A percentile compares a stretch with the other conserved stretches of the same genome.
Evolutionary conservation across 169 alveolate genomes (phyloP).

Genomic region (Hammondia hammondi): DNA sequence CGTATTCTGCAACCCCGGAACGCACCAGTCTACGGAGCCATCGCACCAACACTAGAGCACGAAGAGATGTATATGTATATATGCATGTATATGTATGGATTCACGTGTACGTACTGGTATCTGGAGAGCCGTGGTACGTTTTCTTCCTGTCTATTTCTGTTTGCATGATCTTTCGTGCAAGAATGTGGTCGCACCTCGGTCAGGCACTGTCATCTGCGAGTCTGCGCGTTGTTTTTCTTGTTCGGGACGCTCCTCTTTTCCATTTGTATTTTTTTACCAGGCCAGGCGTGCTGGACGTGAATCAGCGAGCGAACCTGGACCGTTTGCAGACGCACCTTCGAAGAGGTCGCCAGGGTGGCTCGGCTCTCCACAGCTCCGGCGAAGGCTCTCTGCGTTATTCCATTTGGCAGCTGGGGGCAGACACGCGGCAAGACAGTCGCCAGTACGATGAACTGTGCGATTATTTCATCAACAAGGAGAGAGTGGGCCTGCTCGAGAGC

Average conservation of each 20-base stretch:
- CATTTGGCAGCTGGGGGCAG: conserved; percentile 82
- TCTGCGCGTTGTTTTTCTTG: too few relatives aligned
- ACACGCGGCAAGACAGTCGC: conserved; percentile 74
- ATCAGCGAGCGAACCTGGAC: conserved; percentile 58
- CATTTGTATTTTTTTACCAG: neutral
- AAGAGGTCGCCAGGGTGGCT: conserved; percentile 6
- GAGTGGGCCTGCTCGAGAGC: conserved; percentile 79
- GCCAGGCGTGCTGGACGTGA: conserved; percentile 52
- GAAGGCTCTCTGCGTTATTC: conserved; percentile 68
- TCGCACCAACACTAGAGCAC: too few relatives aligned
- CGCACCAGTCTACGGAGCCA: too few relatives aligned
- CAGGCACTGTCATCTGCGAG: too few relatives aligned
- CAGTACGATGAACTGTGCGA: conserved; percentile 80
- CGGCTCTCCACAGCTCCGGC: neutral
- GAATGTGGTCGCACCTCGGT: too few relatives aligned
- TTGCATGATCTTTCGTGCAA: too few relatives aligned
- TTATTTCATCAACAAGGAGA: conserved; percentile 75
- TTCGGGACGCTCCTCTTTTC: neutral
- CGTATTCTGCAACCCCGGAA: too few relatives aligned
- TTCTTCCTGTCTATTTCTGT: too few relatives aligned
- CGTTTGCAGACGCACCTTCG: conserved; percentile 48
- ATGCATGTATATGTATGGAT: neutral
- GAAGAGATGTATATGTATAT: too few relatives aligned
- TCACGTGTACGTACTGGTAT: neutral
- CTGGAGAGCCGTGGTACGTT: too few relatives aligned